Evolutionary conservation across 163 green algal species (phyloP), one percentile per base, ranked within the genome.

Genomic region (Chlorella variabilis): DNA sequence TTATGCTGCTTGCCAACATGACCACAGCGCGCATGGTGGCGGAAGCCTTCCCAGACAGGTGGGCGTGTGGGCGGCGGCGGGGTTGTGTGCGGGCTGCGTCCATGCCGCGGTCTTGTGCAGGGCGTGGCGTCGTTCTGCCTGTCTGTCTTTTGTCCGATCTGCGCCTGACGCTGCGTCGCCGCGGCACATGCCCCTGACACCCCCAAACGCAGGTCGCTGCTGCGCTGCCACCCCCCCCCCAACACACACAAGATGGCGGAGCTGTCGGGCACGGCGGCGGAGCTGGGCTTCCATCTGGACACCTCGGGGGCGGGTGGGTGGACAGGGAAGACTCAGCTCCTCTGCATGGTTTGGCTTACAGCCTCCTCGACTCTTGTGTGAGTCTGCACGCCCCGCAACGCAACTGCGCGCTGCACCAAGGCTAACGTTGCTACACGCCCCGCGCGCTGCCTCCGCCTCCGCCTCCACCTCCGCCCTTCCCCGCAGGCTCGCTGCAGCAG

Each of bases 1-100:
- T 93, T n/a, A 96, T 96, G 93, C 91, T 96, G 65, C 84, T 93
- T 42, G 93, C 93, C 45, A 96, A 96, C 76, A 86, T 81, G 48
- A 86, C 58, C 39, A 92, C 92, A 13, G 92, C 92, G 2, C 45
- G 27, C 33, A 81, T 83, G 27, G 87, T 96, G 54, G 78, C 88
- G 1, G 62, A 75, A 23, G 81, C 51, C 2, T 93, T 89, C 70
- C 91, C 90, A 9, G 76, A 89, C 62, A 84, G 76, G 84, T 88
- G 63, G 45, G 45, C 11, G 45, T 23, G 45, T 11, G 45, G 45
- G 45, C 31, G 78, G 2, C 18, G 21, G 34, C 18, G 23, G 54
- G 54, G 54, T 9, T 9, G 20, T 6, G 54, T 9, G 54, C 54
- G 45, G 45, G 45, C n/a, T n/a, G n/a, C n/a, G n/a, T n/a, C n/a